Conservation (phyloP, 495 filamentous ascomycete genomes). For the Penicillium canariense region DNA sequence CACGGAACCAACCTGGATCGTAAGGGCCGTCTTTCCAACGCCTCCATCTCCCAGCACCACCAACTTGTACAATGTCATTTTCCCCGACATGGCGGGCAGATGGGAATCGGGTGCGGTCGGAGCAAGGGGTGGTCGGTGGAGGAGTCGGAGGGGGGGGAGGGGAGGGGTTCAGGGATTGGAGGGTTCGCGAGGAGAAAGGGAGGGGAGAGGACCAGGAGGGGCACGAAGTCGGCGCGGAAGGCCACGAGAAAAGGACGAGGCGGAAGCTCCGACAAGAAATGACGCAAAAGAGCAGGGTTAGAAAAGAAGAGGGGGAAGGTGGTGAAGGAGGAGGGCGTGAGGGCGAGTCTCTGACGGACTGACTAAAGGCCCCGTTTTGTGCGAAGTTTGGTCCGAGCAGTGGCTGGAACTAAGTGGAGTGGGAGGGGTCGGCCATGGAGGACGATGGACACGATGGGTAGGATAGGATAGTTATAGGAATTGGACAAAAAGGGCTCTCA, state of each 20-base stretch:
- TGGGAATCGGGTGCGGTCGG: constrained; percentile 1
- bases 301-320: constrained; percentile 1
- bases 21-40: constrained; percentile 95
- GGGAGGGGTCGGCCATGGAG: constrained; percentile 7
- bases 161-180: too few relatives aligned
- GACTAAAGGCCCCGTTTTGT: constrained; percentile 2
- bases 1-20: constrained; percentile 76
- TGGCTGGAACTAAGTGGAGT: constrained; percentile 31
- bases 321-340: not conserved
- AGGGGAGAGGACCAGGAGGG: not conserved
- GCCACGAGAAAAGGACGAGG: constrained; percentile 11
- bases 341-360: not conserved
- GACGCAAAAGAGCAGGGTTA: constrained; percentile 7
- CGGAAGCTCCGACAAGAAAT: too few relatives aligned
- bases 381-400: constrained; percentile 12
- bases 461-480: not conserved
- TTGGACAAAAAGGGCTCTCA: too few relatives aligned
- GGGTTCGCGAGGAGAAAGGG: constrained; percentile 1
- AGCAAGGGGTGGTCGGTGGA: not conserved
- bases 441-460: not conserved
- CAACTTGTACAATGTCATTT: constrained; percentile 98
- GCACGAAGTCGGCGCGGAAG: constrained; percentile 12
- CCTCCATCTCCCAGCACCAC: constrained; percentile 94
- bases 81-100: constrained; percentile 58
- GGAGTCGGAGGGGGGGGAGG: constrained; percentile 1